A percentile compares a stretch with the other conserved stretches of the same genome.
Evolutionary conservation across 371 early-diverging fungal genomes (phyloP).

Genomic region (Zychaea mexicana): DNA sequence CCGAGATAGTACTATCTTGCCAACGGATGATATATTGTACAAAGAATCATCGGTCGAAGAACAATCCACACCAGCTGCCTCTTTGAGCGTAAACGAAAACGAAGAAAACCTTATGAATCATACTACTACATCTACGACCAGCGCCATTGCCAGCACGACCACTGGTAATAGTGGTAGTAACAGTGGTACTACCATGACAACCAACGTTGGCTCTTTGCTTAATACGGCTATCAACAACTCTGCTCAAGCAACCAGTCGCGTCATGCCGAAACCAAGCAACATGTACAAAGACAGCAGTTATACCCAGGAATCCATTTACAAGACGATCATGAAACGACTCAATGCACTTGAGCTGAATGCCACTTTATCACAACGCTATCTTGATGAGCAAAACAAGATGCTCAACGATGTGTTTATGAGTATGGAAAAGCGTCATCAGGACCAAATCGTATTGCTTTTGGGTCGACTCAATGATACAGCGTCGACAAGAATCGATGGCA

Average conservation of each 20-base stretch:
- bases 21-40: background rate
- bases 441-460: slow-evolving; percentile 59
- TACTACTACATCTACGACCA: background rate
- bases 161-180: slow-evolving; percentile 20
- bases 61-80: background rate
- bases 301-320: slow-evolving; percentile 79
- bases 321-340: slow-evolving; percentile 88
- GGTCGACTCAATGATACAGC: slow-evolving; percentile 69
- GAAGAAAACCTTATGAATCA: background rate
- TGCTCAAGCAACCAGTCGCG: background rate
- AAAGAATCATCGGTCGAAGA: background rate
- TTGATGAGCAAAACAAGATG: slow-evolving; percentile 85
- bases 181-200: background rate
- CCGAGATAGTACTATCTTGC: background rate
- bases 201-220: background rate
- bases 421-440: slow-evolving; percentile 63
- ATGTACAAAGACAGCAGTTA: slow-evolving; percentile 23
- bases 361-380: slow-evolving; percentile 75
- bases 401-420: slow-evolving; percentile 74
- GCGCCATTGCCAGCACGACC: background rate
- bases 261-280: background rate
- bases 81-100: background rate
- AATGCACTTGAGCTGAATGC: slow-evolving; percentile 77
- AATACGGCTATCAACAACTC: background rate
- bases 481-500: slow-evolving; percentile 55